Evolutionary conservation across 176 grass and related monocot species (phyloP), one percentile per base, ranked within the genome.

Genomic region (Eragrostis curvula): DNA sequence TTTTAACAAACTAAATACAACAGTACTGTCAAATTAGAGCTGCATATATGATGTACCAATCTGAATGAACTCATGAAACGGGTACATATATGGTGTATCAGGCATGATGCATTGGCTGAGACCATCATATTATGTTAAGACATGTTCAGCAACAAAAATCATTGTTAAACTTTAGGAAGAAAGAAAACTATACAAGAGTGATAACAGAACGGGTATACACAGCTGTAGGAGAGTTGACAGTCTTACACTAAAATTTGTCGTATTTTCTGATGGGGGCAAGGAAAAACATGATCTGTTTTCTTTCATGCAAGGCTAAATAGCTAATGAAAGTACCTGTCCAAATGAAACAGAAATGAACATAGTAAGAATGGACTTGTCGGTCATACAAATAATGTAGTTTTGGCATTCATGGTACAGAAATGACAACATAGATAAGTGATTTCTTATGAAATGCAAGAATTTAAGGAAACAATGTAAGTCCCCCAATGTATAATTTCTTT

Each of bases 301-400:
- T 65, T 64, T 55, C 72, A 65, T 65, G 21, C 67, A 58, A 73
- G 36, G 57, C 7, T 24, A 46, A 10, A 58, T 66, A 23, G 57
- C 7, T 24, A 46, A 10, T 73, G 67, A 61, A 27, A 66, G 47
- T 27, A 57, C 60, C 74, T 73, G 42, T 66, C 27, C 66, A 47
- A 77, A 84, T n/a, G 66, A 83, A 80, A 66, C 27, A 78, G 64
- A 78, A 45, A 73, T 72, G 15, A 83, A 46, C 20, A 12, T 55
- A 72, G 14, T 24, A 50, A 57, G 45, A 61, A 36, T 46, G 50
- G 39, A 56, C 55, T 46, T 5, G 1, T 7, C 48, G 55, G 9
- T 24, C 8, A 71, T 74, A 48, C 3, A 16, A 81, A 74, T 36
- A 73, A 25, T 43, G 47, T 39, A 2, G 2, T 66, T 25, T 79